Evolutionary conservation across 768 basidiomycete species (phyloP), one percentile per base, ranked within the genome.

Genomic region (Lentinula lateritia): DNA sequence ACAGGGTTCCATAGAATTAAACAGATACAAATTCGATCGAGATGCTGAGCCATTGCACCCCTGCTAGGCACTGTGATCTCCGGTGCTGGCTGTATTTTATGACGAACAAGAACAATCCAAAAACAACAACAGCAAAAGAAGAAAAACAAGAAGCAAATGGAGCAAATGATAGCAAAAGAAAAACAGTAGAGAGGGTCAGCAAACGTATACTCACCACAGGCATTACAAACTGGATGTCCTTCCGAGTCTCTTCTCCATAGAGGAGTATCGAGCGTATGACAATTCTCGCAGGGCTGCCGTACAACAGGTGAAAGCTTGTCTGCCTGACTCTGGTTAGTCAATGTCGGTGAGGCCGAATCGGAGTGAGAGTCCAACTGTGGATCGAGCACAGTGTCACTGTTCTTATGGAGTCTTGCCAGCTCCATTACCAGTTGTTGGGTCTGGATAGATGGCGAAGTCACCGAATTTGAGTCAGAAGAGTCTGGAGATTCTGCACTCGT

Each of bases 211-310:
- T 83, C 72, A 93, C 92, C 93, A 74, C 93, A 94, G 56, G 90
- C 89, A 73, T 94, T 94, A 78, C 93, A 95, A 70, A 94, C 84
- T 53, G 87, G 83, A 73, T 89, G 91, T 61, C 92, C 93, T 67
- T 90, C 85, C 48, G 81, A 77, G 71, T 91, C 91, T 66, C 92
- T 83, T 67, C 92, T 79, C 93, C 93, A 94, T 32, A 93, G 83
- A 39, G 92, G 92, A 60, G 91, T 92, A 64, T 85, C 82, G 5
- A 80, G 76, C n/a, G 89, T 88, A 16, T 85, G 86, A 74, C 93
- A 92, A 72, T 90, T 90, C 42, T 84, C 79, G 71, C 90, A 92
- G 36, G 81, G 78, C 36, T 80, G 74, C 50, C 78, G 77, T 28
- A 28, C 28, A 52, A 76, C 67, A 62, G 81, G 48, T 13, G 50